These are phyloP conservation scores for Trichopus zeylanicus DNA, from an alignment of 116 monocot genomes.

Conservation along the genomic window DNA sequence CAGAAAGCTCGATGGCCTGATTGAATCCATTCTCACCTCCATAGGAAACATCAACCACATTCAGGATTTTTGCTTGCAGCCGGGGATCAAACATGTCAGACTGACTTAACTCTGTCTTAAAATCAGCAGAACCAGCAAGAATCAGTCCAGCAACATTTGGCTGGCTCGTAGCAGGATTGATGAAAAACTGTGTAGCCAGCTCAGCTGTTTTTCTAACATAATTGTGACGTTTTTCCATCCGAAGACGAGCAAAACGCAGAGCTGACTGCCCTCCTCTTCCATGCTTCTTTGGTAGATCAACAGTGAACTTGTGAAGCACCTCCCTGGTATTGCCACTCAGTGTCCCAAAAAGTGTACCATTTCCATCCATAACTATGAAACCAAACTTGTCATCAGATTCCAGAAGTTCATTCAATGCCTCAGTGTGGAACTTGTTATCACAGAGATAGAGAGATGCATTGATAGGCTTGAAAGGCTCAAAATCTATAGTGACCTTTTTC, in stretches of 20 bases:
- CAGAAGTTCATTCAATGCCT: slow-evolving; percentile 28
- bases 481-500: slow-evolving; percentile 31
- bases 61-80: slow-evolving; percentile 33
- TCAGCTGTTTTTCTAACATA: slow-evolving; percentile 34
- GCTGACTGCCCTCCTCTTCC: slow-evolving; percentile 40
- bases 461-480: slow-evolving; percentile 40
- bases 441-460: slow-evolving; percentile 41
- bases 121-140: slow-evolving; percentile 37
- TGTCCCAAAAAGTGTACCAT: slow-evolving; percentile 37
- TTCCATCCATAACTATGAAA: slow-evolving; percentile 40
- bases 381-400: slow-evolving; percentile 41
- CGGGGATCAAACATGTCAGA: slow-evolving; percentile 41
- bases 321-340: slow-evolving; percentile 33
- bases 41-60: slow-evolving; percentile 35
- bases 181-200: slow-evolving; percentile 36
- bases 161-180: slow-evolving; percentile 34
- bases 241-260: slow-evolving; percentile 31
- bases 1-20: slow-evolving; percentile 32
- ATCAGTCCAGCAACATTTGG: slow-evolving; percentile 33
- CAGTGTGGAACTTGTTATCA: slow-evolving; percentile 40
- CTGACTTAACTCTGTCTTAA: slow-evolving; percentile 35
- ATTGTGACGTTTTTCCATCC: slow-evolving; percentile 40
- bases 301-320: slow-evolving; percentile 29
- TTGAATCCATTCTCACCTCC: slow-evolving; percentile 41
- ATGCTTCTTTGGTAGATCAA: slow-evolving; percentile 40